Percentiles rank a stretch among this genome's conserved stretches.
Evolutionary conservation across 2,329 filamentous ascomycete species (phyloP).

Genomic region (Talaromyces sp.): DNA sequence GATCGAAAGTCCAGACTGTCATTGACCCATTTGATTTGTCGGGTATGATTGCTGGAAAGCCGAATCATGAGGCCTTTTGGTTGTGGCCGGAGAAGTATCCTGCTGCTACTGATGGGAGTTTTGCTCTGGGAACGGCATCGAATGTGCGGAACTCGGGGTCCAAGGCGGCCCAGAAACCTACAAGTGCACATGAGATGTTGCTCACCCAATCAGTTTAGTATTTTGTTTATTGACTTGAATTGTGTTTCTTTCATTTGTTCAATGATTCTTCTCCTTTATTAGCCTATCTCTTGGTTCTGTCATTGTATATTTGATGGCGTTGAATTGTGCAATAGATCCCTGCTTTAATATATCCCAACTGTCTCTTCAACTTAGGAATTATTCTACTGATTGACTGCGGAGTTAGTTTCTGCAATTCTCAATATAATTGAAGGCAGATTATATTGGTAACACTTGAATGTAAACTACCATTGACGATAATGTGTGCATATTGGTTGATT

Average conservation of each 20-base stretch:
- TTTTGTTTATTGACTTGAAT: neutral
- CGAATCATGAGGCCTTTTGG: slow-evolving; percentile 32
- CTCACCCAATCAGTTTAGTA: neutral
- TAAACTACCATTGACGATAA: no score
- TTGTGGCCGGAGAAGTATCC: slow-evolving; percentile 26
- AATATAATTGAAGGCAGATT: no score
- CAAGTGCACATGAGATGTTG: neutral
- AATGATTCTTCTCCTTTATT: neutral
- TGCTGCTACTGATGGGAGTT: slow-evolving; percentile 28
- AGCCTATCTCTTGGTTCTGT: neutral
- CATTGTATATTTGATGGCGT: neutral
- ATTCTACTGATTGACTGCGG: neutral
- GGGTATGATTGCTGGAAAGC: slow-evolving; percentile 25
- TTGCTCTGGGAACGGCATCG: slow-evolving; percentile 25
- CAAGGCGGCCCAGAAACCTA: neutral
- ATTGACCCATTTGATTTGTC: slow-evolving; percentile 29
- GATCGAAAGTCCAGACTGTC: slow-evolving; percentile 28
- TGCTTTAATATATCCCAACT: no score
- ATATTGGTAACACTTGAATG: no score
- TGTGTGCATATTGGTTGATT: no score
- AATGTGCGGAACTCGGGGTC: slow-evolving; percentile 17
- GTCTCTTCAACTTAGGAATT: neutral
- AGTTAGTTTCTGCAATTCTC: no score
- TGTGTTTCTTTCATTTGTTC: neutral
- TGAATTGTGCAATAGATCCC: neutral